phyloP scores from a whole-genome alignment of 1,284 basidiomycete genomes.

The Golubevia pallescens region DNA sequence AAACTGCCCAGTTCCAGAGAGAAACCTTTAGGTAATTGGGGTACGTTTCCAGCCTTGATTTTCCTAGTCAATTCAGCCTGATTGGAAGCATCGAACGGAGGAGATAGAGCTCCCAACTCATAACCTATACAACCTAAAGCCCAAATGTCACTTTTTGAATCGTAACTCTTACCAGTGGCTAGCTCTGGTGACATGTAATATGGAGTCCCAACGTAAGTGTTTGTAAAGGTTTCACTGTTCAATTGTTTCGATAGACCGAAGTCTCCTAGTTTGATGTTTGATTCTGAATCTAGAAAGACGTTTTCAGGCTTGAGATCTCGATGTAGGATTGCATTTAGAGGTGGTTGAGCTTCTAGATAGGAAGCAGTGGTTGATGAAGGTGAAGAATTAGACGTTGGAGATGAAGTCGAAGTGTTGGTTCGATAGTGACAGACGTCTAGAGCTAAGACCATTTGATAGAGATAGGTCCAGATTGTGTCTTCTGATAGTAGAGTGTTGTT shows the following conservation, averaged over 20 bases:
- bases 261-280: constrained; percentile 43
- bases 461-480: constrained; percentile 35
- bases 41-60: constrained; percentile 33
- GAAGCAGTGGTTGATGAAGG: not conserved
- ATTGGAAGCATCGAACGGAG: constrained; percentile 29
- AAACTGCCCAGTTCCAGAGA: constrained; percentile 28
- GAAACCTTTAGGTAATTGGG: constrained; percentile 25
- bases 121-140: constrained; percentile 35
- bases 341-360: no score
- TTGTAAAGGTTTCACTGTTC: constrained; percentile 19
- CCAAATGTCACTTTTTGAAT: constrained; percentile 45
- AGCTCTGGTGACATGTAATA: constrained; percentile 52
- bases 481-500: constrained; percentile 23
- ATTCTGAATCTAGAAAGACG: constrained; percentile 32
- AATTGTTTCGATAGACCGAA: constrained; percentile 43
- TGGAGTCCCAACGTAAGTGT: constrained; percentile 45
- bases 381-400: not conserved
- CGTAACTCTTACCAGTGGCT: constrained; percentile 28
- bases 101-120: constrained; percentile 28
- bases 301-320: constrained; percentile 47
- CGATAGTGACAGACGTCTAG: constrained; percentile 43
- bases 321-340: constrained; percentile 20
- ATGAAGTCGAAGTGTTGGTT: not conserved
- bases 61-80: constrained; percentile 35
- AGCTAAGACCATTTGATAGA: constrained; percentile 31